Percentiles rank a stretch among this genome's conserved stretches.
Evolutionary conservation across 2,329 filamentous ascomycete genomes (phyloP).

Genomic region (Verticillium nonalfalfae): DNA sequence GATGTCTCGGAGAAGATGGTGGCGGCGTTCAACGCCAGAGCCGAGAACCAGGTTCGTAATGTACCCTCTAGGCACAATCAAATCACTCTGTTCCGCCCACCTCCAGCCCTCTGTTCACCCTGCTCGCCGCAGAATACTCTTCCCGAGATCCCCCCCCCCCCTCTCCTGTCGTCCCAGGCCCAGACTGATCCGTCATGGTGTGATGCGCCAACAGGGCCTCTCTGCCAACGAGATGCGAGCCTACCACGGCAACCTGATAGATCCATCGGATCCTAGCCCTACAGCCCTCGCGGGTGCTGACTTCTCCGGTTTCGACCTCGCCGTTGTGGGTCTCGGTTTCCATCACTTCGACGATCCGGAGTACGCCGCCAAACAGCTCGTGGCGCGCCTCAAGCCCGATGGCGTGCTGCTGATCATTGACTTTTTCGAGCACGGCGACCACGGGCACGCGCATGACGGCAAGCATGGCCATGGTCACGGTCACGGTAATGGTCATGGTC

Average conservation of each 20-base stretch:
- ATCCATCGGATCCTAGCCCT: conserved; percentile 37
- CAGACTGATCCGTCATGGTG: not conserved
- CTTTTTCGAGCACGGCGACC: conserved; percentile 47
- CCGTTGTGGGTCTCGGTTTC: conserved; percentile 55
- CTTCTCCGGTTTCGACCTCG: conserved; percentile 65
- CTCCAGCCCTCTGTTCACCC: not conserved
- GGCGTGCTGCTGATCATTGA: conserved; percentile 65
- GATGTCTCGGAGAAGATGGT: conserved; percentile 70
- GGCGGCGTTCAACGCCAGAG: conserved; percentile 56
- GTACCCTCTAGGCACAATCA: not conserved
- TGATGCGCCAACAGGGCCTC: conserved; percentile 32
- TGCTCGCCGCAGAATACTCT: not conserved
- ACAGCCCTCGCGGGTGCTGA: conserved; percentile 50
- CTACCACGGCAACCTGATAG: conserved; percentile 51
- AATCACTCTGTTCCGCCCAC: not conserved
- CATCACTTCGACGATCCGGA: conserved; percentile 64
- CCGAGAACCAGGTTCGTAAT: conserved; percentile 40
- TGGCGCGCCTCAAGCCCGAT: conserved; percentile 55
- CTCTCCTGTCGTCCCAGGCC: not conserved
- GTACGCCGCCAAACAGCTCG: conserved; percentile 51
- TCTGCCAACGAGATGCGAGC: conserved; percentile 46
- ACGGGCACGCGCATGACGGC: conserved; percentile 11
- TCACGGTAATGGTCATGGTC: conserved; percentile 15
- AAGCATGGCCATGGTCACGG: conserved; percentile 14
- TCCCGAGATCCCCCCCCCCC: not conserved